A percentile compares a stretch with the other conserved stretches of the same genome.
Evolutionary conservation across 2,329 filamentous ascomycete genomes (phyloP).

Genomic region (Aspergillus oerlinghausenensis): DNA sequence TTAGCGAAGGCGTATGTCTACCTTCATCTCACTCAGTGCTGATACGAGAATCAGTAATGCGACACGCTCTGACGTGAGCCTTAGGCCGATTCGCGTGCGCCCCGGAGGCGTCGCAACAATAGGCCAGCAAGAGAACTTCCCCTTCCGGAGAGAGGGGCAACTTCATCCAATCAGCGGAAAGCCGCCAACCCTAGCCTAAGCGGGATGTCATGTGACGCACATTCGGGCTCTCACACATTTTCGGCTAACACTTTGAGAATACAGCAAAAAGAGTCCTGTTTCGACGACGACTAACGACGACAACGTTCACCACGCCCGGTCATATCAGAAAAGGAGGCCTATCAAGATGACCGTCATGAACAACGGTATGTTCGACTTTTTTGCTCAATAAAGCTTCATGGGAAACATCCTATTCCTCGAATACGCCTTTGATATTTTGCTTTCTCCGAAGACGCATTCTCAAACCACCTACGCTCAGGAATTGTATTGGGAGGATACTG

Average conservation of each 20-base stretch:
- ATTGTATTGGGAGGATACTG: neutral
- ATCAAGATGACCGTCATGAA: conserved; percentile 30
- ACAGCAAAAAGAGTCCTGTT: conserved; percentile 4
- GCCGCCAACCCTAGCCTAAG: conserved; percentile 14
- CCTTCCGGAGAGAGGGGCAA: neutral
- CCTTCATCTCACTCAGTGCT: neutral
- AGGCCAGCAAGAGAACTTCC: conserved; percentile 6
- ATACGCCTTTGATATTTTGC: neutral
- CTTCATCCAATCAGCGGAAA: conserved; percentile 12
- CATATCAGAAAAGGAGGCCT: conserved; percentile 19
- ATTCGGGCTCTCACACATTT: conserved; percentile 18
- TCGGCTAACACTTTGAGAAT: conserved; percentile 17
- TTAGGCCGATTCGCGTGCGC: neutral
- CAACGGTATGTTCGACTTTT: conserved; percentile 21
- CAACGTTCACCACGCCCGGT: conserved; percentile 18
- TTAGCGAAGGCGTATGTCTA: neutral
- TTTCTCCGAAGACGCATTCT: neutral
- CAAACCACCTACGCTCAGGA: neutral
- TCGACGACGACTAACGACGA: conserved; percentile 17
- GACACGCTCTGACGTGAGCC: neutral
- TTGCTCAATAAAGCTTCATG: neutral
- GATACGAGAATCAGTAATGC: neutral
- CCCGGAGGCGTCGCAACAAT: neutral
- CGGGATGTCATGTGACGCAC: conserved; percentile 30
- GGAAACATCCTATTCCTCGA: neutral